These are phyloP conservation scores for Thelephora aurantiotincta DNA, from an alignment of 768 basidiomycete genomes.

Conservation along the genomic window DNA sequence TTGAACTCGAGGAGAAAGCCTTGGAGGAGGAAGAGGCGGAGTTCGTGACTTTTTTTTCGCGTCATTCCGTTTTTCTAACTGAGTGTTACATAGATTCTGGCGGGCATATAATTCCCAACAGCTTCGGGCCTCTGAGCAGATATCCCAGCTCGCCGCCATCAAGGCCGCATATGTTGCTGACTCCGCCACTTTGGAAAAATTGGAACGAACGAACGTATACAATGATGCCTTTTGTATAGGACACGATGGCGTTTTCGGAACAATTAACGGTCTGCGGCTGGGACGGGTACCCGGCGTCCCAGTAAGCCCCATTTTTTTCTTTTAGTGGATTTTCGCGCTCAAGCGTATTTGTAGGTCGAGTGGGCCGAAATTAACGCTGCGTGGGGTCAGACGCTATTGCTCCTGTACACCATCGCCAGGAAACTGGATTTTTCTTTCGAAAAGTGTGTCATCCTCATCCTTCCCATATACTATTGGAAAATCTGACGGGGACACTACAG, in stretches of 20 bases:
- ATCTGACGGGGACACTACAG: conserved; percentile 23
- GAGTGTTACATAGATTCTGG: conserved; percentile 52
- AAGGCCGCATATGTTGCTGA: conserved; percentile 71
- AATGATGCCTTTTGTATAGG: conserved; percentile 94
- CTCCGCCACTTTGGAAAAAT: conserved; percentile 61
- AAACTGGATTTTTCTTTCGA: conserved; percentile 86
- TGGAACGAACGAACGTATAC: conserved; percentile 88
- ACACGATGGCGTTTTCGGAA: conserved; percentile 89
- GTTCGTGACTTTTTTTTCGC: conserved; percentile 27
- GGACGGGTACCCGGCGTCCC: conserved; percentile 77
- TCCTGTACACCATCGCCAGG: conserved; percentile 81
- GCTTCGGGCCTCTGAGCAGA: conserved; percentile 48
- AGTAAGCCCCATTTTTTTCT: conserved; percentile 26
- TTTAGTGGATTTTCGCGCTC: conserved; percentile 1
- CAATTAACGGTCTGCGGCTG: conserved; percentile 91
- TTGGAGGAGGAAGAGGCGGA: conserved; percentile 77
- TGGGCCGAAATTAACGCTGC: conserved; percentile 99
- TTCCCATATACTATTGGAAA: too few relatives aligned
- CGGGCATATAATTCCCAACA: conserved; percentile 61
- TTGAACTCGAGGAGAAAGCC: conserved; percentile 66
- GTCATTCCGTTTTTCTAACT: neutral
- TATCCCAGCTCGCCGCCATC: conserved; percentile 54
- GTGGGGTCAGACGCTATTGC: conserved; percentile 90
- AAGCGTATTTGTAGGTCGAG: conserved; percentile 48
- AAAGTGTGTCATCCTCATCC: conserved; percentile 40